Base-by-base conservation (phyloP, 805 yeast species). In the Saccharomycopsis olivae region DNA sequence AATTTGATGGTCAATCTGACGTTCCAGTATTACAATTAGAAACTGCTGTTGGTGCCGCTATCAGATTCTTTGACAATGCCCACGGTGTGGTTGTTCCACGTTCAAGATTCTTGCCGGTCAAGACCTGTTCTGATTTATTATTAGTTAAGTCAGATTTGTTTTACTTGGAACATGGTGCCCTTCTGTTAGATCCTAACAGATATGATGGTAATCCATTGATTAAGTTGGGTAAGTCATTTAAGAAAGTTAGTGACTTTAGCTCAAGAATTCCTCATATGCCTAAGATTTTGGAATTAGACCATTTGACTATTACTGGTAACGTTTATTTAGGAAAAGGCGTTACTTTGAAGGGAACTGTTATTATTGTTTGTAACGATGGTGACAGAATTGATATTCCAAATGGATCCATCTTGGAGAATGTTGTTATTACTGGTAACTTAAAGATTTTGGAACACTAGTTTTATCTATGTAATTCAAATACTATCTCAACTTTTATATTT, bases 11-110 rank as follows among this genome's bases (percentile, higher is more conserved):
- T 44, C 74, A 75, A 50, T 65, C 68, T 38, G 96, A 88, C 50
- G 70, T 81, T 51, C 78, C 80, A 56, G 96, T 89, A 38, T 66
- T 89, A 56, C 98, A 89, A 68, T 76, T 92, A 58, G 98, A 92
- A 70, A 92, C 98, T 37, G 98, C 98, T 21, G 95, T 86, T 53
- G 98, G 98, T 69, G 97, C 98, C 29, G 97, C 97, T 35, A 92
- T 92, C 59, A 83, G 95, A 65, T 89, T 88, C 65, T 92, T 92
- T 65, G 70, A 79, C 50, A 83, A 85, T 53, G 96, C 96, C 23
- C 95, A 86, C 55, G 98, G 98, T 65, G 94, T 92, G 53, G 95
- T 87, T 54, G 98, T 92, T 29, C 97, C 98, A 64, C 85, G 98
- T 69, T 75, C 95, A 31, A 79, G 98, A 60, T 92, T 92, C 73